phyloP scores from a whole-genome alignment of 75 land plant genomes.

The Adiantum capillusveneris region DNA sequence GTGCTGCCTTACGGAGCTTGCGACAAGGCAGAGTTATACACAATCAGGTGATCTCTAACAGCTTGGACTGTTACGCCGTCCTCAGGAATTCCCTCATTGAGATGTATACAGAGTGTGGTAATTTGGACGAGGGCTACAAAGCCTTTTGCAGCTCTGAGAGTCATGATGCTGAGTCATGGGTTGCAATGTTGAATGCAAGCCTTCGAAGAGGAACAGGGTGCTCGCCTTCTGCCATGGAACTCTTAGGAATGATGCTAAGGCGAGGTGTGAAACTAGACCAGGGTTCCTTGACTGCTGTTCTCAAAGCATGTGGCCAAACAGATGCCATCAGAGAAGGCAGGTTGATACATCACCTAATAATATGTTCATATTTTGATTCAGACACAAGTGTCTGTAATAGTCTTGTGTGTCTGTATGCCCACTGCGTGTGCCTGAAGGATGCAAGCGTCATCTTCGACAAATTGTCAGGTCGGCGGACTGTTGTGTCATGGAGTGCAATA shows the following conservation, averaged over 20 bases:
- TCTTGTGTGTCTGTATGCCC: slow-evolving; percentile 19
- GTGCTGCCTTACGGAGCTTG: not conserved
- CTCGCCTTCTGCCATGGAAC: not conserved
- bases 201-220: not conserved
- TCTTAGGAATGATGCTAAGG: not conserved
- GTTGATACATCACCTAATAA: slow-evolving; percentile 4
- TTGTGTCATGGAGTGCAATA: slow-evolving; percentile 24
- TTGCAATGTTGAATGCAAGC: not conserved
- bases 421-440: slow-evolving; percentile 14
- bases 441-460: slow-evolving; percentile 24
- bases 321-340: slow-evolving; percentile 1
- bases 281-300: not conserved
- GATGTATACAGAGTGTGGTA: slow-evolving; percentile 11
- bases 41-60: not conserved
- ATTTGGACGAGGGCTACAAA: not conserved
- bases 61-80: not conserved
- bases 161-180: slow-evolving; percentile 4
- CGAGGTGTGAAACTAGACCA: not conserved
- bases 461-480: slow-evolving; percentile 16
- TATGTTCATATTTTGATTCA: not conserved
- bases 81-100: slow-evolving; percentile 2
- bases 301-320: not conserved
- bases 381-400: slow-evolving; percentile 9
- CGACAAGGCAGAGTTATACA: slow-evolving; percentile 2
- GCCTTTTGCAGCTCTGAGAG: not conserved